phyloP scores from a whole-genome alignment of 768 basidiomycete species.

The Fibroporia radiculosa region DNA sequence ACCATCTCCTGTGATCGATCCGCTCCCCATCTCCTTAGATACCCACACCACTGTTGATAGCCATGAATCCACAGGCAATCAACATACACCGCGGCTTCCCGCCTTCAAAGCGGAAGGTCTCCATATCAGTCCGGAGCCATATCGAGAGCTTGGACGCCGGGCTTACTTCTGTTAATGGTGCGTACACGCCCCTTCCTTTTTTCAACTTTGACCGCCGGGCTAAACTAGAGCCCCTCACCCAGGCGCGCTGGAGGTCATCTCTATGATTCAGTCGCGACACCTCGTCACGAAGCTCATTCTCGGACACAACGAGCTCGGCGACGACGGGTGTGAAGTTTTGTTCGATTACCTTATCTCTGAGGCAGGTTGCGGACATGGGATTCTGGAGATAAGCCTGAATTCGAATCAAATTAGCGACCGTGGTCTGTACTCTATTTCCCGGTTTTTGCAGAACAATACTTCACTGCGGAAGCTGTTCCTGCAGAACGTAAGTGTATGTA shows the following conservation, averaged over 20 bases:
- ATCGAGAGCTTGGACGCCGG: slow-evolving; percentile 17
- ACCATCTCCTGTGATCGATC: too few species aligned
- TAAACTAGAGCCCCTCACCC: too few species aligned
- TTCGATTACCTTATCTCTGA: slow-evolving; percentile 48
- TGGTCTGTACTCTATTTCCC: slow-evolving; percentile 45
- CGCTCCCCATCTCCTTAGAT: too few species aligned
- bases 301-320: slow-evolving; percentile 48
- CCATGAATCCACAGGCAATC: too few species aligned
- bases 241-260: slow-evolving; percentile 48
- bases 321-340: slow-evolving; percentile 47
- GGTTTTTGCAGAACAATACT: slow-evolving; percentile 41
- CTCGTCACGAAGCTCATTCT: slow-evolving; percentile 46
- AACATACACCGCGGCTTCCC: too few species aligned
- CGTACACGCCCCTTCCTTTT: neutral
- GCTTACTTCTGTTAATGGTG: slow-evolving; percentile 13
- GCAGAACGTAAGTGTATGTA: slow-evolving; percentile 40
- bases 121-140: slow-evolving; percentile 13
- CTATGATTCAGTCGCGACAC: slow-evolving; percentile 36
- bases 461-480: slow-evolving; percentile 44
- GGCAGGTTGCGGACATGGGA: slow-evolving; percentile 34
- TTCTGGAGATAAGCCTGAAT: slow-evolving; percentile 52
- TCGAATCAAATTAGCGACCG: slow-evolving; percentile 46
- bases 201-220: neutral
- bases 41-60: too few species aligned
- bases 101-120: too few species aligned